Evolutionary conservation across 129 eudicot genomes (phyloP).

Genomic region (Calendula officinalis): DNA sequence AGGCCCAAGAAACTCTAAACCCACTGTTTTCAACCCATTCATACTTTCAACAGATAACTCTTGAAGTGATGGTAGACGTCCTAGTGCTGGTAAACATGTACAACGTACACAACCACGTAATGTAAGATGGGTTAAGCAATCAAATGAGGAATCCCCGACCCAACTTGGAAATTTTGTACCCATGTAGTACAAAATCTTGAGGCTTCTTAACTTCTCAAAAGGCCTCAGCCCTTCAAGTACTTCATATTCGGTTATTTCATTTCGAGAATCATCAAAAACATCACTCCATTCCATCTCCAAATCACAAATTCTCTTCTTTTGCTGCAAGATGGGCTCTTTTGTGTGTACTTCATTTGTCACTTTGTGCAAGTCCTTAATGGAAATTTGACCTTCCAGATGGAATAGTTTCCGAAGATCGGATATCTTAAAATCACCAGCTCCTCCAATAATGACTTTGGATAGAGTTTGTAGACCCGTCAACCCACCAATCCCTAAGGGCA

Average conservation of each 20-base stretch:
- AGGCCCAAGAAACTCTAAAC: slow-evolving; percentile 34
- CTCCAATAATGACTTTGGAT: slow-evolving; percentile 30
- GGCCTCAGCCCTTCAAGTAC: slow-evolving; percentile 40
- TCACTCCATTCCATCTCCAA: slow-evolving; percentile 43
- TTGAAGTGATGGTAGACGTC: slow-evolving; percentile 43
- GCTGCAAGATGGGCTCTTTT: slow-evolving; percentile 36
- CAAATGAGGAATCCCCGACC: slow-evolving; percentile 42
- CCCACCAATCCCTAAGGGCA: slow-evolving; percentile 42
- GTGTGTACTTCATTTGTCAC: slow-evolving; percentile 34
- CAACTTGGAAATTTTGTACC: slow-evolving; percentile 45
- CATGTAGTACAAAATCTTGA: slow-evolving; percentile 27
- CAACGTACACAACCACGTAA: slow-evolving; percentile 34
- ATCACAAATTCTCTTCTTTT: slow-evolving; percentile 30
- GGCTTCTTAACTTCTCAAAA: slow-evolving; percentile 24
- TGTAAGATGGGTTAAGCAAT: slow-evolving; percentile 27
- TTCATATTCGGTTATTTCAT: slow-evolving; percentile 19
- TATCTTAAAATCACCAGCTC: slow-evolving; percentile 25
- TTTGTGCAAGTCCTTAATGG: slow-evolving; percentile 39
- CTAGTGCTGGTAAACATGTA: slow-evolving; percentile 40
- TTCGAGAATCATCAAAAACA: slow-evolving; percentile 10
- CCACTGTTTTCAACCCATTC: no score
- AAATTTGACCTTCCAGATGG: slow-evolving; percentile 34
- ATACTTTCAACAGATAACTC: slow-evolving; percentile 28
- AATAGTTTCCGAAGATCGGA: slow-evolving; percentile 29
- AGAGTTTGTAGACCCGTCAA: slow-evolving; percentile 41